Conservation (phyloP, 208 protist genomes). For the Wallacemonas collosoma region DNA sequence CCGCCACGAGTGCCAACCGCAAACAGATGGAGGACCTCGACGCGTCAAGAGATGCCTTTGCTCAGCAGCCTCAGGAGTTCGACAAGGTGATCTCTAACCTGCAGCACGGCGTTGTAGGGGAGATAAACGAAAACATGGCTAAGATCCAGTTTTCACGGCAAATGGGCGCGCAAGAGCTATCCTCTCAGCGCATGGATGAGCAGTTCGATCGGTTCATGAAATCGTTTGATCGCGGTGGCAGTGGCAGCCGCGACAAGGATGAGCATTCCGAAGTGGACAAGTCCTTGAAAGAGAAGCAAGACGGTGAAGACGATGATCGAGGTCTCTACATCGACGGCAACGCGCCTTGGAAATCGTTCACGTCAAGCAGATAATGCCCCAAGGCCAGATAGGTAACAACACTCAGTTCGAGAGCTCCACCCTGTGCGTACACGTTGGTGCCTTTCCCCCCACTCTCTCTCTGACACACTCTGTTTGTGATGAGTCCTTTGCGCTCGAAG, state of each 20-base stretch:
- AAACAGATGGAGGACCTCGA: conserved; percentile 66
- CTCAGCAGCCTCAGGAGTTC: conserved; percentile 26
- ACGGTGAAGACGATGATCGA: neutral
- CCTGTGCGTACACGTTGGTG: too few relatives aligned
- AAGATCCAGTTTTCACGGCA: conserved; percentile 82
- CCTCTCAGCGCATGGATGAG: conserved; percentile 78
- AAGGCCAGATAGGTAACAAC: too few relatives aligned
- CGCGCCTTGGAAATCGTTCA: conserved; percentile 83
- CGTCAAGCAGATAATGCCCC: conserved; percentile 20
- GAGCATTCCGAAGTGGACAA: too few relatives aligned
- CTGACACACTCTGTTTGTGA: neutral
- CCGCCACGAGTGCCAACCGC: conserved; percentile 33
- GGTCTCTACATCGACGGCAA: conserved; percentile 80
- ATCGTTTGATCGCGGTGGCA: conserved; percentile 46
- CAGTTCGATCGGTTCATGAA: conserved; percentile 91
- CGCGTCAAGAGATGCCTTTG: conserved; percentile 29
- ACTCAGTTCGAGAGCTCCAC: too few relatives aligned
- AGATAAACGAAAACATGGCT: conserved; percentile 81
- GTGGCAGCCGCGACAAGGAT: conserved; percentile 1
- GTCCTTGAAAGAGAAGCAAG: neutral
- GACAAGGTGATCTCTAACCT: conserved; percentile 26
- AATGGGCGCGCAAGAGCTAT: conserved; percentile 64
- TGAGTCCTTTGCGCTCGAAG: neutral
- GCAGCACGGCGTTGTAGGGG: conserved; percentile 34
- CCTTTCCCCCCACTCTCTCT: too few relatives aligned